Evolutionary conservation across 768 basidiomycete species (phyloP).

Genomic region (Podaxis sp.): DNA sequence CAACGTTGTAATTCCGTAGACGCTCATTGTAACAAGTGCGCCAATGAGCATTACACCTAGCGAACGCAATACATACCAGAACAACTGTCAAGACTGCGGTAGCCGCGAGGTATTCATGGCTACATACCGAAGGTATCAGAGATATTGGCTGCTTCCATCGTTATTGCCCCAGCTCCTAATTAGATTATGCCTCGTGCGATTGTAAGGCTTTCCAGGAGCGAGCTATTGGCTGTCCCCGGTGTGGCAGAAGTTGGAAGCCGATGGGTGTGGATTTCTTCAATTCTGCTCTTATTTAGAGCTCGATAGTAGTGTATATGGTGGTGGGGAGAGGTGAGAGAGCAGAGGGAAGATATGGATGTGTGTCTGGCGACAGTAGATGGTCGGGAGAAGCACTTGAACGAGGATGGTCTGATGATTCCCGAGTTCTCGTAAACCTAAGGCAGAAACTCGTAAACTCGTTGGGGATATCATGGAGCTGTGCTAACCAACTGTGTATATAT

Average conservation of each 20-base stretch:
- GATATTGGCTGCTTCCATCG: constrained; percentile 11
- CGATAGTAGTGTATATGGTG: neutral
- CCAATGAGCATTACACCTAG: constrained; percentile 38
- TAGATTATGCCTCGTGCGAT: neutral
- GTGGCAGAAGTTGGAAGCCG: neutral
- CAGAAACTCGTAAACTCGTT: neutral
- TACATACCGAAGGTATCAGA: constrained; percentile 31
- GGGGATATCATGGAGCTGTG: constrained; percentile 1
- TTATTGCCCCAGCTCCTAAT: neutral
- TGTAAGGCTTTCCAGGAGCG: neutral
- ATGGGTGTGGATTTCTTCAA: neutral
- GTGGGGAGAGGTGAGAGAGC: constrained; percentile 10
- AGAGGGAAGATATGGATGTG: neutral
- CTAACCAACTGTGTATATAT: neutral
- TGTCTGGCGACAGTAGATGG: constrained; percentile 12
- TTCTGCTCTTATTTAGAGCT: neutral
- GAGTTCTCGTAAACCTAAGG: neutral
- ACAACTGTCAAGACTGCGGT: neutral
- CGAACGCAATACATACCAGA: neutral
- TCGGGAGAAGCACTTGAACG: constrained; percentile 14
- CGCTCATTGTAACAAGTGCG: constrained; percentile 32
- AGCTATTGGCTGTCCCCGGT: no score
- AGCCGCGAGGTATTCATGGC: neutral
- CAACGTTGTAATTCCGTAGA: constrained; percentile 44
- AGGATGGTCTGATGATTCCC: neutral